phyloP scores from a whole-genome alignment of 805 yeast species.

The Candida silvatica region DNA sequence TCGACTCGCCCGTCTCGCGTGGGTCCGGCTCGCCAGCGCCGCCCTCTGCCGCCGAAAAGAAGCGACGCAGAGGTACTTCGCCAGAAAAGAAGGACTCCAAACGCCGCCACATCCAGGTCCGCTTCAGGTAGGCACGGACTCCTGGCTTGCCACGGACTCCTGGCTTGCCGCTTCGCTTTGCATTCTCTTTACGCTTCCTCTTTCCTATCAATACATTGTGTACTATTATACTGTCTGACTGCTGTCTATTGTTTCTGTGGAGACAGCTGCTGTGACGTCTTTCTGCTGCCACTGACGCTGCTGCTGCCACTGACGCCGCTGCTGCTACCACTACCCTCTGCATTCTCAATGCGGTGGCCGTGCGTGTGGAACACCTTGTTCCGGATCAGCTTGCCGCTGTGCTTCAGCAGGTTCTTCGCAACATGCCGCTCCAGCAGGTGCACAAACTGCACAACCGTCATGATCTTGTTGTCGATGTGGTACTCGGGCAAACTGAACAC shows the following conservation, averaged over 20 bases:
- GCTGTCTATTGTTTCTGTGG: too few species aligned
- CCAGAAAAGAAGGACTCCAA: too few species aligned
- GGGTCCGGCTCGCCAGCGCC: not conserved
- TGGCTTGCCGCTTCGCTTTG: too few species aligned
- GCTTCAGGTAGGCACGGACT: constrained; percentile 17
- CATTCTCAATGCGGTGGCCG: not conserved
- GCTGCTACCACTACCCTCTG: not conserved
- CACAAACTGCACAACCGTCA: constrained; percentile 66
- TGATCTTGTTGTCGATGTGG: constrained; percentile 49
- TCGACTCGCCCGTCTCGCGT: constrained; percentile 8
- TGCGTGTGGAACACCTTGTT: constrained; percentile 42
- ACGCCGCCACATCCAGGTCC: constrained; percentile 26
- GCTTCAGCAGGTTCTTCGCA: constrained; percentile 48
- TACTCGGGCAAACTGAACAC: constrained; percentile 56
- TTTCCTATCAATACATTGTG: not conserved
- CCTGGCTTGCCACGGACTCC: too few species aligned
- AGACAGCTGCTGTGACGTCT: too few species aligned
- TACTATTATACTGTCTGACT: too few species aligned
- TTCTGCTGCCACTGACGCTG: too few species aligned
- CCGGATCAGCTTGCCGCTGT: constrained; percentile 72
- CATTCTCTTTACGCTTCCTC: not conserved
- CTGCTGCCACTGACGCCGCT: too few species aligned
- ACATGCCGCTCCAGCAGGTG: constrained; percentile 53
- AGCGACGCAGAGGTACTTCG: too few species aligned
- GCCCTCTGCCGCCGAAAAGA: too few species aligned